Conservation (phyloP, 1,284 basidiomycete genomes). For the Somion occarium region DNA sequence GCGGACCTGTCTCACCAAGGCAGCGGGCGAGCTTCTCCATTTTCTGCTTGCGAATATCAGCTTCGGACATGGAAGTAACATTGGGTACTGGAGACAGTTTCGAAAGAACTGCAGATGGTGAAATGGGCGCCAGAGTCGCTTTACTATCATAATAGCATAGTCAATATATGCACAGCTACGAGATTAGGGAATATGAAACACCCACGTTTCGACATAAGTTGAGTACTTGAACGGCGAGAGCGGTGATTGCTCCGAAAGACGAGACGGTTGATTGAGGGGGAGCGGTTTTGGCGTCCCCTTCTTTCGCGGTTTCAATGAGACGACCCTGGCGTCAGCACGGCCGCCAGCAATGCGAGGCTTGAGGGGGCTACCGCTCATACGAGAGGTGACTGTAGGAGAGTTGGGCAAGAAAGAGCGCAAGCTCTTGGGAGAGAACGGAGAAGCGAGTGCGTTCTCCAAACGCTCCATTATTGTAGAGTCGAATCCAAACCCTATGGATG, state of each 20-base stretch:
- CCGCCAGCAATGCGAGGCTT: neutral
- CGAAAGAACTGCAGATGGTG: neutral
- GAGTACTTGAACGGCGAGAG: constrained; percentile 5
- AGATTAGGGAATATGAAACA: neutral
- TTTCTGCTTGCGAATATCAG: constrained; percentile 12
- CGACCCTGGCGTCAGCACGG: neutral
- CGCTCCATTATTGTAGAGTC: constrained; percentile 8
- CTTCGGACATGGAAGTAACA: constrained; percentile 3
- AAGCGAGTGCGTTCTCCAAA: constrained; percentile 3
- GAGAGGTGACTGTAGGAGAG: neutral
- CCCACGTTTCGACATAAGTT: neutral
- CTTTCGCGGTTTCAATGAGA: neutral
- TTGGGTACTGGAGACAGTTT: constrained; percentile 7
- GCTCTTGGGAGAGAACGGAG: constrained; percentile 8
- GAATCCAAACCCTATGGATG: neutral
- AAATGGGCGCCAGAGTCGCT: neutral
- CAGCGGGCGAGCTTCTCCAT: constrained; percentile 25
- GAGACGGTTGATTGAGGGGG: neutral
- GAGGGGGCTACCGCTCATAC: neutral
- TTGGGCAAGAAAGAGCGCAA: neutral
- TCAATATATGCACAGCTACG: neutral
- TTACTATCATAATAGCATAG: neutral
- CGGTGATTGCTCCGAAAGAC: neutral
- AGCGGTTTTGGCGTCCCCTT: neutral
- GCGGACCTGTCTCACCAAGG: constrained; percentile 16